Conservation (phyloP, 177 flowering plant species). For the Vitis hybrid region DNA sequence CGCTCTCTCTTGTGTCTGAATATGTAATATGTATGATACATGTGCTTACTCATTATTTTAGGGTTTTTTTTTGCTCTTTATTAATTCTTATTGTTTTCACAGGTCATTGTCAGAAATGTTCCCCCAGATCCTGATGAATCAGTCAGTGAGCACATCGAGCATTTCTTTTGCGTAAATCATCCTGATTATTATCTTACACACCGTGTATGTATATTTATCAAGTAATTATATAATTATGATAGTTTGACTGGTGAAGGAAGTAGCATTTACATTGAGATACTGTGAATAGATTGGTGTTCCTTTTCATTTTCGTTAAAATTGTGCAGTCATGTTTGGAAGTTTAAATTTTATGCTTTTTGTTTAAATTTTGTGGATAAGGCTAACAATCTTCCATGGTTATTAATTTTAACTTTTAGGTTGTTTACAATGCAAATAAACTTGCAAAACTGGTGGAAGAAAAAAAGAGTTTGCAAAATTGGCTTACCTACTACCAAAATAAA, state of each 20-base stretch:
- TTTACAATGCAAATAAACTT: conserved; percentile 74
- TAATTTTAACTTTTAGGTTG: conserved; percentile 39
- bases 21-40: too few species aligned
- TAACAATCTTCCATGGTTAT: not conserved
- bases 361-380: too few species aligned
- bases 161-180: conserved; percentile 94
- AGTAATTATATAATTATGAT: not conserved
- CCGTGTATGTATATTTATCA: conserved; percentile 52
- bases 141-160: conserved; percentile 85
- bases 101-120: conserved; percentile 94
- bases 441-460: conserved; percentile 59
- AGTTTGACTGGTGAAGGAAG: not conserved
- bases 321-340: not conserved
- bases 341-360: too few species aligned
- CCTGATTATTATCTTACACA: conserved; percentile 83
- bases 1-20: too few species aligned
- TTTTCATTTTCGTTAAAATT: not conserved
- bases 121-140: conserved; percentile 96
- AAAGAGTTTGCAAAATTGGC: conserved; percentile 63
- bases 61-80: not conserved
- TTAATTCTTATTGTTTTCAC: conserved; percentile 12
- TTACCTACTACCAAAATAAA: conserved; percentile 62
- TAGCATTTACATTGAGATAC: not conserved
- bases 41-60: not conserved
- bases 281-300: not conserved